Evolutionary conservation across 345 rosid genomes (phyloP).

Genomic region (Viola odorata): DNA sequence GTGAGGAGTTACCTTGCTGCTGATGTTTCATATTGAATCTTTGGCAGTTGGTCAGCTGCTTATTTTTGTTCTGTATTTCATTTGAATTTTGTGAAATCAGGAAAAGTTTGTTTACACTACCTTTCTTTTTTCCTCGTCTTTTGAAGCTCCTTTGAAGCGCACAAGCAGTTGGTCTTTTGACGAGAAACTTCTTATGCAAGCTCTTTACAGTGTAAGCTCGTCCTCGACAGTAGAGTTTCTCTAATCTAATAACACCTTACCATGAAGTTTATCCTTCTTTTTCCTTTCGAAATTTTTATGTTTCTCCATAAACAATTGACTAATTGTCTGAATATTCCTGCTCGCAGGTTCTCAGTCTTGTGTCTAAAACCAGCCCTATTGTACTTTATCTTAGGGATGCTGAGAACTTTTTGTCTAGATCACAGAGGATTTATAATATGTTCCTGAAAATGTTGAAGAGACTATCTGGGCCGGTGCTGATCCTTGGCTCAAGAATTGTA

Average conservation of each 20-base stretch:
- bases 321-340: background rate
- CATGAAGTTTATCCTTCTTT: background rate
- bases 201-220: slow-evolving; percentile 65
- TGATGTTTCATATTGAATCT: no score
- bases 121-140: background rate
- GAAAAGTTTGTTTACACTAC: background rate
- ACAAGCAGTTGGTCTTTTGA: slow-evolving; percentile 74
- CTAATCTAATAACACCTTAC: no score
- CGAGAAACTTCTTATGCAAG: slow-evolving; percentile 75
- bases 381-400: slow-evolving; percentile 81
- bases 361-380: slow-evolving; percentile 70
- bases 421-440: slow-evolving; percentile 58
- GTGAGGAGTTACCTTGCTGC: no score
- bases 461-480: slow-evolving; percentile 69
- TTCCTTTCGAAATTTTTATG: background rate
- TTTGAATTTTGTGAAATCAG: no score
- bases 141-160: slow-evolving; percentile 54
- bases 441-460: slow-evolving; percentile 75
- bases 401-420: slow-evolving; percentile 55
- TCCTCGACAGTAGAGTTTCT: no score
- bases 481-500: slow-evolving; percentile 72
- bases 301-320: background rate
- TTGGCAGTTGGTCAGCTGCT: no score
- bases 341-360: slow-evolving; percentile 62
- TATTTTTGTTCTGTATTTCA: no score